Base-by-base conservation (phyloP, 495 filamentous ascomycete species). In the Pseudoneurospora amorphoporcata region DNA sequence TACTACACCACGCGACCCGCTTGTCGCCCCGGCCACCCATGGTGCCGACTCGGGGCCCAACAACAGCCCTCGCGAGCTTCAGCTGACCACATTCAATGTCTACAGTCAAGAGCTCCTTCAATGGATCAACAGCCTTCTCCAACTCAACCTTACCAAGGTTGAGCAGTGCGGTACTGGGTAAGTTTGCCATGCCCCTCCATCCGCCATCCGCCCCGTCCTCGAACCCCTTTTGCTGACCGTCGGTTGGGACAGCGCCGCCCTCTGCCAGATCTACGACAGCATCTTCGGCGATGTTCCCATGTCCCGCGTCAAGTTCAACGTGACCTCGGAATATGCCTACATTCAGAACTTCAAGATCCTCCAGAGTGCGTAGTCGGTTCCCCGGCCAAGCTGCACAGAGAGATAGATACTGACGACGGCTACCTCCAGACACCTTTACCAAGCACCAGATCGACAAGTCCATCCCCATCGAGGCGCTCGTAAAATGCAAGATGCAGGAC, bases 121-220 rank as follows among this genome's bases (percentile, higher is more conserved):
- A 84, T 99, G 95, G 95, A 84, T 99, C 77, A 99, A 99, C 87
- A 93, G 92, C 87, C 93, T 98, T 70, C 89, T 99, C 71, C 92
- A 97, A 85, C 89, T 98, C 76, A 98, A 98, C 84, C 89, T 99
- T 72, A 98, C 95, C 80, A 98, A 97, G 83, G 92, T 99, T 80
- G 95, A 99, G 83, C 96, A 99, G 87, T 98, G 95, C 83, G 95
- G 95, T 77, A 98, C 95, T 76, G 95, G 95, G 95, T 99, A 92
- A 77, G 92, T 79, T 65, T 65, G 70, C 74, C 75, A 75, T 77
- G 73, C 74, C 80, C 76, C 76, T 78, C 79, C 77, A 73, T 77
- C 70, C 69, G 71, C 71, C 72, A 69, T 72, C 74, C 74, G 77
- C 76, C 80, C 81, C 81, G 79, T 81, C 81, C 74, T 76, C 39